These are phyloP conservation scores for Trypanosoma grayi DNA, from an alignment of 208 protist species.

Conservation along the genomic window DNA sequence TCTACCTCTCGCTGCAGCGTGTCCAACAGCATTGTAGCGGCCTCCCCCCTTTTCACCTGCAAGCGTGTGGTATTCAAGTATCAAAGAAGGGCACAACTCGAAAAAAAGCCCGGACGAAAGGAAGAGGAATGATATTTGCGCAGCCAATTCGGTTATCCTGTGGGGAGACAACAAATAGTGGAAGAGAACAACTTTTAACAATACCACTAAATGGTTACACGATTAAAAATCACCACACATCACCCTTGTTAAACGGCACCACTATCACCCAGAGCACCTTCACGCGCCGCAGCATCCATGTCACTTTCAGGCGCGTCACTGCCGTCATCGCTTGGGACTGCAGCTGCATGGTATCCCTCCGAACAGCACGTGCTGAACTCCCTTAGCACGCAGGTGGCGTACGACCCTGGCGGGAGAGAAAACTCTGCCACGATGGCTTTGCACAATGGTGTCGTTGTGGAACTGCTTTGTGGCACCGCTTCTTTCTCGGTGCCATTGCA, in stretches of 20 bases:
- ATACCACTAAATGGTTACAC: not conserved
- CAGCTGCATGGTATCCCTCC: conserved; percentile 35
- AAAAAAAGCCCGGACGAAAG: not conserved
- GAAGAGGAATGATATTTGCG: not conserved
- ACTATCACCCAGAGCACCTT: not conserved
- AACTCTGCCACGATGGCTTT: conserved; percentile 61
- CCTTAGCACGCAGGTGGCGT: conserved; percentile 81
- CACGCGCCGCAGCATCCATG: not conserved
- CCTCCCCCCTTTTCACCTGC: not conserved
- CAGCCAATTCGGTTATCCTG: not conserved
- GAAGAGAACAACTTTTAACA: too few relatives aligned
- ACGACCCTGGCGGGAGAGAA: conserved; percentile 78
- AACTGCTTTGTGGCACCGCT: not conserved
- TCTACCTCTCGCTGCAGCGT: conserved; percentile 82
- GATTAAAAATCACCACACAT: not conserved
- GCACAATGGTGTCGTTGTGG: not conserved
- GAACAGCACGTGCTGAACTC: conserved; percentile 61
- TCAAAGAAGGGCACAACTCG: not conserved
- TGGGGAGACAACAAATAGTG: not conserved
- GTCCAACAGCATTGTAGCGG: conserved; percentile 67
- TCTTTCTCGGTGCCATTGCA: not conserved
- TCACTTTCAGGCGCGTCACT: not conserved
- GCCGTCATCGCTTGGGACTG: not conserved
- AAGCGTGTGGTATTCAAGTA: not conserved
- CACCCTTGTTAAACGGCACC: not conserved